Evolutionary conservation across 2,329 filamentous ascomycete species (phyloP).

Genomic region (Blastomyces parvus): DNA sequence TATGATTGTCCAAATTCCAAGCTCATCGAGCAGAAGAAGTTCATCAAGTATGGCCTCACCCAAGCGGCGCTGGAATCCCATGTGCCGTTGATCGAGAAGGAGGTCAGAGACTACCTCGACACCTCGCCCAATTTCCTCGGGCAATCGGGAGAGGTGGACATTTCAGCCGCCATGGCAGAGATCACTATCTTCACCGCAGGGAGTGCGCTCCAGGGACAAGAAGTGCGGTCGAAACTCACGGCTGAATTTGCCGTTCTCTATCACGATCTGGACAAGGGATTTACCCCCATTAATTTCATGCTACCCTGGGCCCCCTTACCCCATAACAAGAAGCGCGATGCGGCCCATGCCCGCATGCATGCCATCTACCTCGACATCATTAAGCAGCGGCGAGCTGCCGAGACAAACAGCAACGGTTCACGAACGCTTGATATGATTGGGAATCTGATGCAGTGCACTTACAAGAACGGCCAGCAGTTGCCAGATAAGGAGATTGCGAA

Average conservation of each 20-base stretch:
- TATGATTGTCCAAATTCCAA: conserved; percentile 89
- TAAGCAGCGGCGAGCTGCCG: conserved; percentile 46
- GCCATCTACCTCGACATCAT: conserved; percentile 64
- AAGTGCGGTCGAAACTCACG: conserved; percentile 62
- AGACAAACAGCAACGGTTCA: conserved; percentile 15
- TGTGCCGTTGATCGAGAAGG: conserved; percentile 65
- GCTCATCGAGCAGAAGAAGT: conserved; percentile 92
- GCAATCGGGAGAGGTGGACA: conserved; percentile 51
- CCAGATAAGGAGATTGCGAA: conserved; percentile 70
- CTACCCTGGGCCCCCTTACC: conserved; percentile 70
- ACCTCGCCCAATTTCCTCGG: conserved; percentile 50
- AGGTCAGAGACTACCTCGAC: conserved; percentile 55
- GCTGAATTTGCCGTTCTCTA: conserved; percentile 64
- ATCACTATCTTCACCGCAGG: conserved; percentile 67
- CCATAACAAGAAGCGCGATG: conserved; percentile 62
- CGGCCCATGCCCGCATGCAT: conserved; percentile 60
- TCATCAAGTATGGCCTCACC: conserved; percentile 57
- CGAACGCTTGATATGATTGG: conserved; percentile 60
- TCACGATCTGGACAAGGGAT: conserved; percentile 72
- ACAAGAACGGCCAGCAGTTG: conserved; percentile 61
- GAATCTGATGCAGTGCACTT: conserved; percentile 66
- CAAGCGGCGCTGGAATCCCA: conserved; percentile 55
- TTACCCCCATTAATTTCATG: conserved; percentile 73
- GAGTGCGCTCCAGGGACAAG: conserved; percentile 24
- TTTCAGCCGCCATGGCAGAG: conserved; percentile 60